Percentiles rank a stretch among this genome's conserved stretches.
Conservation (phyloP, 768 basidiomycete genomes). For the Heimioporus sp. region DNA sequence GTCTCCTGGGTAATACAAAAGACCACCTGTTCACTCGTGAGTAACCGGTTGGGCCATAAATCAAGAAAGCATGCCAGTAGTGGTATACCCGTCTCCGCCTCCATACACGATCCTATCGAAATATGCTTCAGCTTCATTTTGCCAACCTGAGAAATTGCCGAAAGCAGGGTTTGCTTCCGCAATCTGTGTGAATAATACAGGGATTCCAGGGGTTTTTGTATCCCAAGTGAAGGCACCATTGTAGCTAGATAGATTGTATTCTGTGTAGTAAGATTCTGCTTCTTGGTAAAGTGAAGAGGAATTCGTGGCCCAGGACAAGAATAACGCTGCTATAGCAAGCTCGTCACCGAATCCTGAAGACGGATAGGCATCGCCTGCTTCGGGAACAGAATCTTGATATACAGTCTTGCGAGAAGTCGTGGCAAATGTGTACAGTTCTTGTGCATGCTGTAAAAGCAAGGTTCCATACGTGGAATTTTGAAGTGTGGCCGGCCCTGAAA, state of each 20-base stretch:
- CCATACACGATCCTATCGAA: conserved; percentile 70
- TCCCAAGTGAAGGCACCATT: conserved; percentile 87
- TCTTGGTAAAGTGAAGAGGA: conserved; percentile 57
- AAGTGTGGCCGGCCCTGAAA: conserved; percentile 62
- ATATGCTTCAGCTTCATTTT: conserved; percentile 65
- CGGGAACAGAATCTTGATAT: conserved; percentile 72
- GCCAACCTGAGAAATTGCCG: conserved; percentile 67
- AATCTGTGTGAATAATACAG: conserved; percentile 75
- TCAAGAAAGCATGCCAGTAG: conserved; percentile 47
- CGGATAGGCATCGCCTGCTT: conserved; percentile 59
- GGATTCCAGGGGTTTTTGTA: conserved; percentile 71
- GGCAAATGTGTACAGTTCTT: conserved; percentile 74
- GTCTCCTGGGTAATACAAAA: conserved; percentile 81
- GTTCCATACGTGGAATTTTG: conserved; percentile 71
- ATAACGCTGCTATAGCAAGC: conserved; percentile 69
- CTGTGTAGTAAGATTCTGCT: conserved; percentile 58
- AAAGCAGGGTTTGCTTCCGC: conserved; percentile 54
- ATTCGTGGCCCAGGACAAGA: conserved; percentile 71
- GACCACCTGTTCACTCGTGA: conserved; percentile 52
- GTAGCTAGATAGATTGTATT: conserved; percentile 51
- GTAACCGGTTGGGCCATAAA: not conserved
- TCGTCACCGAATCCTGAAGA: conserved; percentile 76
- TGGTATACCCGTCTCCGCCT: conserved; percentile 52
- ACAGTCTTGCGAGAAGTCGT: conserved; percentile 58
- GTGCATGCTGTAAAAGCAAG: conserved; percentile 70